A percentile compares a stretch with the other conserved stretches of the same genome.
Conservation (phyloP, 2,329 filamentous ascomycete species). For the Verticillium tricorpus region DNA sequence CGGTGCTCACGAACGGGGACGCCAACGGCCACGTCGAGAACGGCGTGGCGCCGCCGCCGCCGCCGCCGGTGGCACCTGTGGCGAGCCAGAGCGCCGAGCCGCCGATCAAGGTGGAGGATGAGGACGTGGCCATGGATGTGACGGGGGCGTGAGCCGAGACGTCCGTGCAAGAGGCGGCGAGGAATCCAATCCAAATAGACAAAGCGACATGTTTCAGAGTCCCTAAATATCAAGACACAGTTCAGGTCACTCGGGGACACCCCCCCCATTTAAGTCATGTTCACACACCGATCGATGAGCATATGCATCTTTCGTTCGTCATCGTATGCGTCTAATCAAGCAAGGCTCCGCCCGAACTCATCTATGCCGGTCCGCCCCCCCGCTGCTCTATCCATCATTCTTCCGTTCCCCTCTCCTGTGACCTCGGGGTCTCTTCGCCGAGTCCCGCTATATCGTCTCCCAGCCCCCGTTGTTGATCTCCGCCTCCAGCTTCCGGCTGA, state of each 20-base stretch:
- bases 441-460: conserved; percentile 71
- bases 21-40: background rate
- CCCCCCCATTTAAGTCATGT: background rate
- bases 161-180: too few relatives aligned
- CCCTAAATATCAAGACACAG: background rate
- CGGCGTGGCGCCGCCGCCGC: background rate
- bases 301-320: background rate
- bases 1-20: background rate
- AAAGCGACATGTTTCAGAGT: background rate
- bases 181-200: too few relatives aligned
- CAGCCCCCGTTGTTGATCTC: conserved; percentile 97
- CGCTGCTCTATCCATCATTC: background rate
- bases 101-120: conserved; percentile 14
- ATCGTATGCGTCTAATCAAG: background rate
- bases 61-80: background rate
- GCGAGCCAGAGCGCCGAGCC: conserved; percentile 3
- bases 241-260: background rate
- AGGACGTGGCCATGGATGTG: conserved; percentile 7
- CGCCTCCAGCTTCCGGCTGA: conserved; percentile 84
- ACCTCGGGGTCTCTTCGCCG: too few relatives aligned
- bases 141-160: conserved; percentile 1
- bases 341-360: background rate
- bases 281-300: background rate
- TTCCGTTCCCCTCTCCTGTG: background rate
- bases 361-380: background rate